Conservation (phyloP, 805 yeast species). For the Saturnispora diversa region DNA sequence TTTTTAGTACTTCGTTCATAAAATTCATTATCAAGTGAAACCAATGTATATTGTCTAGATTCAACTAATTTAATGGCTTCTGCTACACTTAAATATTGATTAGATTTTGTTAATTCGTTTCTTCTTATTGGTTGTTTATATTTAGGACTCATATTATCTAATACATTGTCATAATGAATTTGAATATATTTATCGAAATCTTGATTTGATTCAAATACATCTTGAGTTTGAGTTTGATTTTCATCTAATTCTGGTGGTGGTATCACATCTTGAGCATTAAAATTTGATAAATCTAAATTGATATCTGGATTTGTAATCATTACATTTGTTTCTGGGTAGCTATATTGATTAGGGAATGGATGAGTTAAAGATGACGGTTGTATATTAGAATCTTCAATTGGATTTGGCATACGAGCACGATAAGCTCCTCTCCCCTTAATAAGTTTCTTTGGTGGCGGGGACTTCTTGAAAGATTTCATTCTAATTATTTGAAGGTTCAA, state of each 20-base stretch:
- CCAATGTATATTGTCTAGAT: constrained; percentile 16
- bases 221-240: background rate
- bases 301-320: constrained; percentile 4
- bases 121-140: background rate
- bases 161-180: background rate
- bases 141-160: background rate
- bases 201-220: background rate
- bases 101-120: constrained; percentile 1
- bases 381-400: background rate
- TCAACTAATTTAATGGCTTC: constrained; percentile 23
- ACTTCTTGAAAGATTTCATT: background rate
- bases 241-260: constrained; percentile 2
- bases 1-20: constrained; percentile 15
- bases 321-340: constrained; percentile 14
- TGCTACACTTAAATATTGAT: constrained; percentile 16
- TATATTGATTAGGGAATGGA: constrained; percentile 9
- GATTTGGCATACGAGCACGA: constrained; percentile 1
- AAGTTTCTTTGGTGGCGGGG: background rate
- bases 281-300: background rate
- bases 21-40: constrained; percentile 26
- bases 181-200: no score
- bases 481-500: background rate
- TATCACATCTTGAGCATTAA: background rate
- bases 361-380: background rate
- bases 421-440: constrained; percentile 1